Evolutionary conservation across 2,329 filamentous ascomycete species (phyloP), one percentile per base, ranked within the genome.

Genomic region (Hawksworthiomyces lignivorus): DNA sequence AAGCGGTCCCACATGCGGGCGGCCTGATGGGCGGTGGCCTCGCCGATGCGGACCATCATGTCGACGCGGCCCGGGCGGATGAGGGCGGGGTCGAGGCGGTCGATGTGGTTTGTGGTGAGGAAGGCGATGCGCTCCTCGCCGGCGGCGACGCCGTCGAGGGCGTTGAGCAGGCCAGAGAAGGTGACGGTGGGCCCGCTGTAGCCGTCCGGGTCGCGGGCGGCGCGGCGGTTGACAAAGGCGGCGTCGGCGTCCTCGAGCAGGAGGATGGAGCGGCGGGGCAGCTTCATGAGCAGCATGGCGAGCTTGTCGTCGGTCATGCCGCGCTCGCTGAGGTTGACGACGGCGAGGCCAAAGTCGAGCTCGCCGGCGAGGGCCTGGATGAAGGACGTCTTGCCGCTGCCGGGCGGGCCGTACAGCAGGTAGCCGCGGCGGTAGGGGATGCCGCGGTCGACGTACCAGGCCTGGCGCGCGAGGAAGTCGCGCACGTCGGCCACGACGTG

Each of bases 301-400:
- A 96, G 68, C 51, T 89, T 80, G 57, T 95, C 87, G 53, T 96
- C 90, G 3, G 87, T 94, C 57, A 96, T 74, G 14, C 89, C 89
- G 41, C 87, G 75, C 65, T 95, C 87, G 62, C 85, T 92, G 22
- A 96, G 74, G 53, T 95, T 95, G 50, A 96, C 72, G 65, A 95
- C 89, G 39, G 89, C 88, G 52, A 96, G 92, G 53, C 86, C 86
- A 60, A 90, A 95, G 58, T 95, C 87, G 43, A 96, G 64, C 56
- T 92, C 82, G n/a, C 88, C 90, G 1, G 92, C 92, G 31, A 98
- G 67, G 1, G 92, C 89, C 62, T 96, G 88, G 48, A 98, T 96
- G 53, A 98, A 97, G 0, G 87, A 94, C 47, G 84, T 96, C 68
- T 94, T 97, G 27, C 87, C 94, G 31, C 84, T 94, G 0, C 89